Evolutionary conservation across 139 green algal species (phyloP), one percentile per base, ranked within the genome.

Genomic region (Edaphochlamys debaryana): DNA sequence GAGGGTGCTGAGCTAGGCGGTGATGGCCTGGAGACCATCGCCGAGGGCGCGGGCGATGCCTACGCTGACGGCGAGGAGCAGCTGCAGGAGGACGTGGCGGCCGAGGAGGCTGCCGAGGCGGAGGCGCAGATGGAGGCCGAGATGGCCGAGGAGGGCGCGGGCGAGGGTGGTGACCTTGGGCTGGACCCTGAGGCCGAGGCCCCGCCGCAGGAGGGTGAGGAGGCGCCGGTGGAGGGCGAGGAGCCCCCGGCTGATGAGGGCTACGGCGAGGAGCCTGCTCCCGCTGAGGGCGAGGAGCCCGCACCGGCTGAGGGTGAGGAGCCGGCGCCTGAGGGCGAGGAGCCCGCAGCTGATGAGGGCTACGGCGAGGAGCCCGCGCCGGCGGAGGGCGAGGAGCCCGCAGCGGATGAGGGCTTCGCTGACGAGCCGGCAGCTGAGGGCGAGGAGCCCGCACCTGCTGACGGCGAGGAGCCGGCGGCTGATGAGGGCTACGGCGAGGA

Each of bases 251-350:
- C 79, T 79, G 69, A 54, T 9, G 69, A 48, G 64, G 69, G 20
- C 52, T n/a, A 60, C 15, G 75, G 45, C 37, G 48, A 90, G 73
- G 74, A n/a, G n/a, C n/a, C n/a, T n/a, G n/a, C n/a, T n/a, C n/a
- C n/a, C n/a, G n/a, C n/a, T n/a, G n/a, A n/a, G n/a, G n/a, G n/a
- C n/a, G n/a, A n/a, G n/a, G n/a, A 50, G 54, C 62, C 42, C 22
- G n/a, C 50, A n/a, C 60, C 41, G 41, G 76, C 36, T 20, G 67
- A 29, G 1, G 82, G 58, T 5, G 64, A 69, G 36, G 41, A 13
- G 63, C 15, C 70, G 19, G 17, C 73, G 36, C 52, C 40, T 52
- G 80, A 67, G 74, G 79, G 15, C 23, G 67, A 85, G 36, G 67
- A 37, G 40, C 19, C 60, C 29, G 19, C 60, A 5, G 60, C 60